These are phyloP conservation scores for Rosa chinensis DNA, from an alignment of 306 rosid species.

Conservation along the genomic window DNA sequence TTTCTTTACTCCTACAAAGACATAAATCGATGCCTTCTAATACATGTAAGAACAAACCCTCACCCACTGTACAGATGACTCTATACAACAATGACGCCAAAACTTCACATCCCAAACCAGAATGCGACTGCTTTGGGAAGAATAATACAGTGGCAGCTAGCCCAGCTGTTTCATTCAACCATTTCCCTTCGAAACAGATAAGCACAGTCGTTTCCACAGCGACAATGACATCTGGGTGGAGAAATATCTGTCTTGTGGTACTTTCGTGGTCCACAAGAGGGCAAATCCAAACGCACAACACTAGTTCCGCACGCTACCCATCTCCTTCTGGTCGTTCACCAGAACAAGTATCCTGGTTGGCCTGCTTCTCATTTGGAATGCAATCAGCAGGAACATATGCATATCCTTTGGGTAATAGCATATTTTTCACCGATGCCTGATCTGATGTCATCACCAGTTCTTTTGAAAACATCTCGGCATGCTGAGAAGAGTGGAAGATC, in stretches of 20 bases:
- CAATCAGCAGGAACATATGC: slow-evolving; percentile 96
- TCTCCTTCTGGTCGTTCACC: slow-evolving; percentile 49
- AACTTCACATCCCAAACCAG: slow-evolving; percentile 38
- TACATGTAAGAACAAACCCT: slow-evolving; percentile 51
- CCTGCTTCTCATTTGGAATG: slow-evolving; percentile 75
- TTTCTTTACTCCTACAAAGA: slow-evolving; percentile 20
- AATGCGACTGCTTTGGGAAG: slow-evolving; percentile 32
- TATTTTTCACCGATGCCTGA: slow-evolving; percentile 93
- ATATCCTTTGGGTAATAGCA: slow-evolving; percentile 86
- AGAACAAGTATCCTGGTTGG: slow-evolving; percentile 56
- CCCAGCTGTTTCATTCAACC: slow-evolving; percentile 26
- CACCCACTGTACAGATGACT: slow-evolving; percentile 73
- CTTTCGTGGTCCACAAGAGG: slow-evolving; percentile 32
- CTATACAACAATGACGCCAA: slow-evolving; percentile 62
- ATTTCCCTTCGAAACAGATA: slow-evolving; percentile 4
- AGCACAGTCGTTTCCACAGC: neutral
- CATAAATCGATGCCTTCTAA: slow-evolving; percentile 38
- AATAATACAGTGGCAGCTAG: slow-evolving; percentile 25
- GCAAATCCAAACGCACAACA: slow-evolving; percentile 31
- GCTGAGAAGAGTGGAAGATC: slow-evolving; percentile 49
- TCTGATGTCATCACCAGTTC: slow-evolving; percentile 98
- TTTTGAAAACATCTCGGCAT: slow-evolving; percentile 74
- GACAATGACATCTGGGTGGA: slow-evolving; percentile 16
- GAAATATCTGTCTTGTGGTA: slow-evolving; percentile 20
- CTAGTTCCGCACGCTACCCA: slow-evolving; percentile 42